Evolutionary conservation across 2,329 filamentous ascomycete species (phyloP).

Genomic region (Ophiostoma piceae): DNA sequence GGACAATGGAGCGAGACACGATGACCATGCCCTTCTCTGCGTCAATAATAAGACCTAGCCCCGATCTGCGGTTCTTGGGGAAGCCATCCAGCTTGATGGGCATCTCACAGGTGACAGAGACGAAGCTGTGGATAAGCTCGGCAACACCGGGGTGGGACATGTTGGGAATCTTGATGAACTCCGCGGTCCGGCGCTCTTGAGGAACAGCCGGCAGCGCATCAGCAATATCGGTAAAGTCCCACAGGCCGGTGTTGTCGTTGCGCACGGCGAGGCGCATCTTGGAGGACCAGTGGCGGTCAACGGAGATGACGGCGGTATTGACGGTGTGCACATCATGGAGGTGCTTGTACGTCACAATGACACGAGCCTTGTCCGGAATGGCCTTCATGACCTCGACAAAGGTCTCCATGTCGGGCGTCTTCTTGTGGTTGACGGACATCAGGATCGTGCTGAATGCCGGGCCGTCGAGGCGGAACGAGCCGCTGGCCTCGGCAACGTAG

Average conservation of each 20-base stretch:
- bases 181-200: conserved; percentile 69
- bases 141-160: conserved; percentile 85
- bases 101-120: conserved; percentile 87
- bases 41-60: conserved; percentile 95
- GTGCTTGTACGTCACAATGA: conserved; percentile 94
- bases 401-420: conserved; percentile 76
- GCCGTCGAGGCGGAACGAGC: conserved; percentile 90
- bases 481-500: conserved; percentile 89
- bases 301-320: conserved; percentile 84
- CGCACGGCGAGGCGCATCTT: conserved; percentile 91
- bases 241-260: conserved; percentile 83
- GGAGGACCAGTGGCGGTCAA: conserved; percentile 92
- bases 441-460: conserved; percentile 90
- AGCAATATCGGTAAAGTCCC: conserved; percentile 87
- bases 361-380: conserved; percentile 75
- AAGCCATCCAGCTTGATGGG: conserved; percentile 97
- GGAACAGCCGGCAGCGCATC: conserved; percentile 71
- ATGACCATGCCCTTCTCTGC: conserved; percentile 92
- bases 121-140: conserved; percentile 89
- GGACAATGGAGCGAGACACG: conserved; percentile 88
- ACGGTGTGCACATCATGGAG: conserved; percentile 90
- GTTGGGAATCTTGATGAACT: conserved; percentile 88
- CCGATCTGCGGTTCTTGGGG: conserved; percentile 87
- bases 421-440: conserved; percentile 85
- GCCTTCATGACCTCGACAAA: conserved; percentile 87